phyloP scores from a whole-genome alignment of 306 rosid genomes.

The Bauhinia variegata region DNA sequence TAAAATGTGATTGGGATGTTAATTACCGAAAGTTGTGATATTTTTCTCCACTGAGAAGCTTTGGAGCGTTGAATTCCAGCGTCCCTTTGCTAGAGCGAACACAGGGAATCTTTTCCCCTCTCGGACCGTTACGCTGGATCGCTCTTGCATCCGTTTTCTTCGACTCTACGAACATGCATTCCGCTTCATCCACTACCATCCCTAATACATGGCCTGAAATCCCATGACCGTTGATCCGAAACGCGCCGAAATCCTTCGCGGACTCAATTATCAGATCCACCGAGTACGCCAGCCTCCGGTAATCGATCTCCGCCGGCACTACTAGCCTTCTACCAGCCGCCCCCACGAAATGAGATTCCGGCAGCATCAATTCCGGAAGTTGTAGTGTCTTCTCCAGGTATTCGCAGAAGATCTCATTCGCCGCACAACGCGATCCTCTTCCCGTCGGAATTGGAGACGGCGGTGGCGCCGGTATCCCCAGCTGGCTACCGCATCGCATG shows the following conservation, averaged over 20 bases:
- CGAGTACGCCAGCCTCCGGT: conserved; percentile 41
- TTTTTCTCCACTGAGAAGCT: conserved; percentile 19
- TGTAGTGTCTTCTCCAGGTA: conserved; percentile 57
- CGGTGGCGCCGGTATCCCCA: conserved; percentile 43
- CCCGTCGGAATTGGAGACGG: conserved; percentile 85
- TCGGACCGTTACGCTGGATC: conserved; percentile 23
- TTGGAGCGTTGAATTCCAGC: conserved; percentile 33
- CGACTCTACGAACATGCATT: conserved; percentile 31
- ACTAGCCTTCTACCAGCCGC: not conserved
- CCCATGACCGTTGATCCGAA: conserved; percentile 63
- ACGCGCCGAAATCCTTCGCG: conserved; percentile 57
- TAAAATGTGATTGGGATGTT: too few species aligned
- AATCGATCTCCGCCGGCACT: conserved; percentile 54
- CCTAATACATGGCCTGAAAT: conserved; percentile 51
- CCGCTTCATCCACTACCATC: conserved; percentile 48
- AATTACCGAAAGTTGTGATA: conserved; percentile 57
- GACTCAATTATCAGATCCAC: conserved; percentile 43
- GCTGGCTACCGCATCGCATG: conserved; percentile 34
- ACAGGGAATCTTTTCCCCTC: conserved; percentile 53
- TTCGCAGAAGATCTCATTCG: conserved; percentile 52
- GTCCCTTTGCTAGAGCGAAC: conserved; percentile 37
- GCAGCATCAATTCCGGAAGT: conserved; percentile 58
- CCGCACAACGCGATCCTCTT: conserved; percentile 71
- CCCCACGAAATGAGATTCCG: conserved; percentile 30
- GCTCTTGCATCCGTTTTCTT: not conserved